Base-by-base conservation (phyloP, 2,329 filamentous ascomycete genomes). In the Dactylonectria macrodidyma region DNA sequence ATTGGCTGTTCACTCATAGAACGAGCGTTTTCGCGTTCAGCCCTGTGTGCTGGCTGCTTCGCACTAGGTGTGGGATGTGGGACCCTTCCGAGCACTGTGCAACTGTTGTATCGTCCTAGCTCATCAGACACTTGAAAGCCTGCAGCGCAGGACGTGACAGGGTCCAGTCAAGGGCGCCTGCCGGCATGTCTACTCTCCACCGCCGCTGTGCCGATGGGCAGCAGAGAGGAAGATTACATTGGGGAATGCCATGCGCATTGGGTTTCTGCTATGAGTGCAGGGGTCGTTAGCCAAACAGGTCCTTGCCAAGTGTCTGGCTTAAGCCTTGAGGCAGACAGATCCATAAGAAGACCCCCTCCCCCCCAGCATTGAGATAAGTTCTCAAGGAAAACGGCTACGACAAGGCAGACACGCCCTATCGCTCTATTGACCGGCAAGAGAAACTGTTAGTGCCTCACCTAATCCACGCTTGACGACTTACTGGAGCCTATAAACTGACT, bases 11-110 rank as follows among this genome's bases (percentile, higher is more conserved):
- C 3, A n/a, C 19, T 11, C 54, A 22, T 3, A 14, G 41, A 34
- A 11, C 38, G 26, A 54, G 33, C n/a, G n/a, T 54, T 52, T 22
- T 59, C 24, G 62, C 70, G 12, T 33, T 54, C 71, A 71, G 71
- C 68, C 71, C 66, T 70, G 66, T 24, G 51, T 30, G 47, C 47
- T 44, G 46, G 57, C 41, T 11, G 26, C 16, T 44, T 14, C 26
- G 30, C 47, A 30, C 47, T 50, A 50, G 22, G 11, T 14, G 16
- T 44, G 14, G 41, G 41, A 44, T 44, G 41, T n/a, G 41, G 41
- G 41, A 44, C 41, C 16, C 16, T 44, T n/a, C 41, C 41, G 41
- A 44, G 41, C 41, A 44, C 41, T n/a, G 14, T 44, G 41, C 26
- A 30, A 30, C 26, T 30, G 26, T 30, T 44, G 41, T 44, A n/a